These are phyloP conservation scores for Bolboschoenoplectus hybrid DNA, from an alignment of 202 grass and related monocot species.

Conservation along the genomic window DNA sequence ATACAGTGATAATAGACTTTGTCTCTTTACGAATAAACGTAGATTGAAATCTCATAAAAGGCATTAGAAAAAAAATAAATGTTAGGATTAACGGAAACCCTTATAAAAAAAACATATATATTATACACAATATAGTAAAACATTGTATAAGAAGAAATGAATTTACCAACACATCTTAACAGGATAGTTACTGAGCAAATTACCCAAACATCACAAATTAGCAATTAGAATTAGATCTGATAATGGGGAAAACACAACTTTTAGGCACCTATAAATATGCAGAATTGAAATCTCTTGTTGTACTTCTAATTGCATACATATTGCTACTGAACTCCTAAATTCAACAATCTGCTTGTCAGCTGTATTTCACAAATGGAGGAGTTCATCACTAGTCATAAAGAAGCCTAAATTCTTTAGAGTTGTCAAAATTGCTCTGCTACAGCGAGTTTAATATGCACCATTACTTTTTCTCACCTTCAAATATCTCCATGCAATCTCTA, in stretches of 20 bases:
- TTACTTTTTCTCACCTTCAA: not conserved
- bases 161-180: not conserved
- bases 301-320: not conserved
- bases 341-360: not conserved
- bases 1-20: too few species aligned
- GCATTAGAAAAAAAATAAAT: too few species aligned
- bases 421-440: slow-evolving; percentile 7
- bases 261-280: not conserved
- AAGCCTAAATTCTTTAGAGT: not conserved
- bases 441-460: not conserved
- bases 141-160: not conserved
- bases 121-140: too few species aligned
- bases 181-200: not conserved
- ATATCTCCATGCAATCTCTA: slow-evolving; percentile 12
- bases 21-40: too few species aligned
- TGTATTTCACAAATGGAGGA: not conserved
- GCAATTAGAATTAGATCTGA: not conserved
- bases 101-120: too few species aligned
- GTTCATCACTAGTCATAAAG: not conserved
- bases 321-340: not conserved
- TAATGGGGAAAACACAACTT: not conserved
- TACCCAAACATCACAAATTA: not conserved
- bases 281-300: not conserved
- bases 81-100: too few species aligned
- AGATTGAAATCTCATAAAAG: too few species aligned